Base-by-base conservation (phyloP, 495 filamentous ascomycete genomes). In the Amphirosellinia nigrospora region DNA sequence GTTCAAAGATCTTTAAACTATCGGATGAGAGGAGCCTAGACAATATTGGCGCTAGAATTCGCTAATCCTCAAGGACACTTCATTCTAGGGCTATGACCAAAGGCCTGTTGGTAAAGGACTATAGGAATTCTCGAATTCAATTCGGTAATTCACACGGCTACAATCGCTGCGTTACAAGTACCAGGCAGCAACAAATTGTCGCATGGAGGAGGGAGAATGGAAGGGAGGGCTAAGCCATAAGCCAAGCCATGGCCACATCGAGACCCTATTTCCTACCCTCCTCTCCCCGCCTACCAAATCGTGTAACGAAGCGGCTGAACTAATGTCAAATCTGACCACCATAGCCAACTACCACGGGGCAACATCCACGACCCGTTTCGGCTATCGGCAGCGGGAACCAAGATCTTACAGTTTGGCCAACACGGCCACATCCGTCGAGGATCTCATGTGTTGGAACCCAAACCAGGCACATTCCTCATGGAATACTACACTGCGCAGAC, bases 351-450 rank as follows among this genome's bases (percentile, higher is more conserved):
- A 16, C 38, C 48, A 56, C 16, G 30, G 38, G 11, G 38, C 50
- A n/a, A 23, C 52, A 23, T 59, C 36, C 39, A 59, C 53, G 59
- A 34, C 28, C 38, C 30, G 39, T 58, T 23, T 69, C 30, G 32
- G 45, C 45, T 69, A 61, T 56, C 39, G 21, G 45, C 66, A 62
- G 53, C 66, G 58, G 58, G 36, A 30, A 38, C 28, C 43, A 45
- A 38, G 56, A 53, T 62, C 41, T 48, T 23, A 34, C 28, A 48
- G 23, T 30, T 41, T 62, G 23, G 15, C 36, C 34, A 61, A 43
- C 7, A 41, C 58, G 43, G 56, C 45, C 32, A 62, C 48, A 62
- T 32, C 66, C 45, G 58, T 53, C 32, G 15, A 69, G 15, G 36
- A 30, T 28, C 28, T 46, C 19, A 45, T 55, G 38, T 46, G 32